Evolutionary conservation across 75 land plant genomes (phyloP).

Genomic region (Picea glauca): DNA sequence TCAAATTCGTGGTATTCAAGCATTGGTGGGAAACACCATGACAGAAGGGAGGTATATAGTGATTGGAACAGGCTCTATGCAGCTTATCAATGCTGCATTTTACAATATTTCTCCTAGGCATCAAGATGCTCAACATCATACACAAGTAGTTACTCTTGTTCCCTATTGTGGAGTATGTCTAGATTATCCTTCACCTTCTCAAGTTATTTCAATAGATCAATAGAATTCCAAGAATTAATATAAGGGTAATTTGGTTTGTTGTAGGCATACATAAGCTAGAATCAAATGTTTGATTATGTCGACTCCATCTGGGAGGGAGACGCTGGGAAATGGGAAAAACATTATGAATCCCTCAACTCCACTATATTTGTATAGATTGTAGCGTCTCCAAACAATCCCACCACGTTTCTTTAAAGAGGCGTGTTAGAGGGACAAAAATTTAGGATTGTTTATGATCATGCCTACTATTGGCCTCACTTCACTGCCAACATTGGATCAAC

Average conservation of each 20-base stretch:
- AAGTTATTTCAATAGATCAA: background rate
- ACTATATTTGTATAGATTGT: constrained; percentile 16
- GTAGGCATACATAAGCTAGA: constrained; percentile 42
- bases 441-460: constrained; percentile 48
- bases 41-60: constrained; percentile 40
- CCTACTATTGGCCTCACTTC: constrained; percentile 88
- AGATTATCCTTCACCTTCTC: background rate
- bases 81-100: constrained; percentile 54
- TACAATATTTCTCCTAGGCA: constrained; percentile 29
- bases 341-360: background rate
- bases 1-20: constrained; percentile 42
- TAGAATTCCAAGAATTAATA: background rate
- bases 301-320: constrained; percentile 50
- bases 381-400: constrained; percentile 64
- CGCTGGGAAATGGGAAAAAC: constrained; percentile 14
- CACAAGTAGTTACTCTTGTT: constrained; percentile 39
- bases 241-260: background rate
- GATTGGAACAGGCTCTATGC: constrained; percentile 59
- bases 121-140: constrained; percentile 8
- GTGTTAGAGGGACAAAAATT: constrained; percentile 22
- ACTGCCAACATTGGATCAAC: constrained; percentile 51
- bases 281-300: constrained; percentile 27
- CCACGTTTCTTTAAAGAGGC: constrained; percentile 24
- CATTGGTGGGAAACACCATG: constrained; percentile 51
- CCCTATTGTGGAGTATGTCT: constrained; percentile 55